phyloP scores from a whole-genome alignment of 1,139 yeast genomes.

The Taphrina confusa region DNA sequence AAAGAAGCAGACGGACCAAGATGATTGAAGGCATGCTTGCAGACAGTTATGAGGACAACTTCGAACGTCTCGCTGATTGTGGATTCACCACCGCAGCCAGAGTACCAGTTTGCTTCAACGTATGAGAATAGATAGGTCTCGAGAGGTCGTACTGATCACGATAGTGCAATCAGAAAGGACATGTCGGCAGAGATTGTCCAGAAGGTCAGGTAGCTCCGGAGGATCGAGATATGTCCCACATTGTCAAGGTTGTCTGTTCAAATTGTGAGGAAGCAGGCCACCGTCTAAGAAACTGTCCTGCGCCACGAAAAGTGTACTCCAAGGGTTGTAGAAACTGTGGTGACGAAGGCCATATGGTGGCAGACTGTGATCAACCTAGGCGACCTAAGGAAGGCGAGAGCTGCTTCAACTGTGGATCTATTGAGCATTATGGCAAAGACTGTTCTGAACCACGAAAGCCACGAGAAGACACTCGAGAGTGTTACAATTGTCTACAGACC shows the following conservation, averaged over 20 bases:
- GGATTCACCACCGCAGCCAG: conserved; percentile 5
- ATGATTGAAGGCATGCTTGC: conserved; percentile 23
- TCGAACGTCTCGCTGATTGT: conserved; percentile 20
- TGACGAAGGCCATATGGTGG: conserved; percentile 1
- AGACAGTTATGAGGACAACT: conserved; percentile 16
- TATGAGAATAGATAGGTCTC: neutral
- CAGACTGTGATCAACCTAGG: conserved; percentile 14
- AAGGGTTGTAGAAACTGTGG: conserved; percentile 12
- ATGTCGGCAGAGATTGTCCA: conserved; percentile 16
- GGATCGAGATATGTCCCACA: conserved; percentile 14
- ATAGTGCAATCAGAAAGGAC: conserved; percentile 22
- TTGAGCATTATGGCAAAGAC: neutral
- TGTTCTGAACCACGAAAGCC: conserved; percentile 9
- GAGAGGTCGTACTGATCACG: neutral
- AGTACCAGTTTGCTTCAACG: conserved; percentile 14
- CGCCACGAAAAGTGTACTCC: neutral
- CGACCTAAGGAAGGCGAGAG: neutral
- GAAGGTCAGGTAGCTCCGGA: neutral
- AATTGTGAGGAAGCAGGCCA: conserved; percentile 19
- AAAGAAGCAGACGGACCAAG: conserved; percentile 5
- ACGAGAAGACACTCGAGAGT: conserved; percentile 10
- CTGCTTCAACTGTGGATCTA: conserved; percentile 13
- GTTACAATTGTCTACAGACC: conserved; percentile 5
- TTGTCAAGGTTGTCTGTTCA: conserved; percentile 9
- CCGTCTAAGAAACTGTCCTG: conserved; percentile 9